These are phyloP conservation scores for Pseudocercospora fuligena DNA, from an alignment of 2,329 filamentous ascomycete species.

Conservation along the genomic window DNA sequence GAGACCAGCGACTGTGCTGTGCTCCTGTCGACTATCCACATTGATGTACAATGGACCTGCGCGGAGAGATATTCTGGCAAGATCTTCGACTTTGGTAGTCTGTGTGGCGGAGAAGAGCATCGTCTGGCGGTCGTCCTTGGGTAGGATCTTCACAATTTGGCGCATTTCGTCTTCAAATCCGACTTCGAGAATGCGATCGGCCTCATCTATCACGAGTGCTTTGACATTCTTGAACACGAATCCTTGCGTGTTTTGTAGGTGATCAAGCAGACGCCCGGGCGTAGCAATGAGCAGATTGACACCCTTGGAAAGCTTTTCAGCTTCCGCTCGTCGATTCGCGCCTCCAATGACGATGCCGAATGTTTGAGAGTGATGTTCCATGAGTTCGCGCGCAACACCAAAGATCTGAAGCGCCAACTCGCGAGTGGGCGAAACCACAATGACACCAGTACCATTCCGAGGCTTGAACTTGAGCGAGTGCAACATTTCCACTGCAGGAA, in stretches of 20 bases:
- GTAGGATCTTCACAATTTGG: conserved; percentile 92
- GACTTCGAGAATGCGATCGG: conserved; percentile 93
- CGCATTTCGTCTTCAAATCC: conserved; percentile 99
- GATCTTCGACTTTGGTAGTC: conserved; percentile 96
- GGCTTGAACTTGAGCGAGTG: conserved; percentile 91
- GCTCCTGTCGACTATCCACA: conserved; percentile 86
- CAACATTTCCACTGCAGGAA: conserved; percentile 93
- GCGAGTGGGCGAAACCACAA: conserved; percentile 89
- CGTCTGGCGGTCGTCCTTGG: conserved; percentile 84
- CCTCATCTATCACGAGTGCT: conserved; percentile 92
- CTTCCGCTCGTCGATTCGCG: conserved; percentile 87
- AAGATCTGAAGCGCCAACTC: conserved; percentile 97
- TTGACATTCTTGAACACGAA: conserved; percentile 94
- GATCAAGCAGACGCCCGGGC: conserved; percentile 88
- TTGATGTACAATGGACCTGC: conserved; percentile 96
- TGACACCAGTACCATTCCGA: conserved; percentile 86
- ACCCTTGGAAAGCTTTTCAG: conserved; percentile 90
- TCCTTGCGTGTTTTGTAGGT: conserved; percentile 86
- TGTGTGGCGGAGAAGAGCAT: conserved; percentile 99
- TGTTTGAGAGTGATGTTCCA: conserved; percentile 91
- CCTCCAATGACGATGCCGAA: conserved; percentile 96
- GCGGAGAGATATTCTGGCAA: conserved; percentile 89
- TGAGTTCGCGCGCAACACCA: conserved; percentile 88
- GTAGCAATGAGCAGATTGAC: conserved; percentile 95
- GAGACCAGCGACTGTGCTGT: conserved; percentile 88